Evolutionary conservation across 1,284 basidiomycete species (phyloP).

Genomic region (Ganoderma boninense): DNA sequence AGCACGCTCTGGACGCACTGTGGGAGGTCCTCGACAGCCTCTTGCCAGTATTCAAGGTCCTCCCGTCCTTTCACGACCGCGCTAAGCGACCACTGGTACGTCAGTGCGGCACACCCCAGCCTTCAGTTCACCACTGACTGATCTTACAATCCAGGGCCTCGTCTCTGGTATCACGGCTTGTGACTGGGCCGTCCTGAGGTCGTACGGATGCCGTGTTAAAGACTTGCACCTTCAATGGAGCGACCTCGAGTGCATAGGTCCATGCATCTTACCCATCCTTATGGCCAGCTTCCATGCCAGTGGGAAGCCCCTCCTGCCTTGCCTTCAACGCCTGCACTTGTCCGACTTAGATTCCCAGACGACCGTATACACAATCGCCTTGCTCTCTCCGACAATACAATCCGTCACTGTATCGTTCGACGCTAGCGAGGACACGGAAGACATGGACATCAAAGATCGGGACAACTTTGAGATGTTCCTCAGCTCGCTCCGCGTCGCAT

Average conservation of each 20-base stretch:
- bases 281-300: no score
- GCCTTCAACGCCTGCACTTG: not conserved
- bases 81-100: no score
- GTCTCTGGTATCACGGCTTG: not conserved
- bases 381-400: not conserved
- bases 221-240: not conserved
- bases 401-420: not conserved
- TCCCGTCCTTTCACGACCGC: not conserved
- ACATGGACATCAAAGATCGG: no score
- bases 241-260: not conserved
- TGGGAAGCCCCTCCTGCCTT: not conserved
- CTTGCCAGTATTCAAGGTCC: not conserved
- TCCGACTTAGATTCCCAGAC: not conserved
- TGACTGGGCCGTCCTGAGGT: not conserved
- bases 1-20: not conserved
- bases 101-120: no score
- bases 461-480: not conserved
- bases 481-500: not conserved
- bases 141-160: not conserved
- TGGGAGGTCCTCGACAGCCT: not conserved
- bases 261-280: no score
- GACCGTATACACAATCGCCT: not conserved
- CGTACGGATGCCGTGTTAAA: not conserved
- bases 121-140: no score
- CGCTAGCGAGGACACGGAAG: no score